Base-by-base conservation (phyloP, 768 basidiomycete genomes). In the Mycena indigotica region DNA sequence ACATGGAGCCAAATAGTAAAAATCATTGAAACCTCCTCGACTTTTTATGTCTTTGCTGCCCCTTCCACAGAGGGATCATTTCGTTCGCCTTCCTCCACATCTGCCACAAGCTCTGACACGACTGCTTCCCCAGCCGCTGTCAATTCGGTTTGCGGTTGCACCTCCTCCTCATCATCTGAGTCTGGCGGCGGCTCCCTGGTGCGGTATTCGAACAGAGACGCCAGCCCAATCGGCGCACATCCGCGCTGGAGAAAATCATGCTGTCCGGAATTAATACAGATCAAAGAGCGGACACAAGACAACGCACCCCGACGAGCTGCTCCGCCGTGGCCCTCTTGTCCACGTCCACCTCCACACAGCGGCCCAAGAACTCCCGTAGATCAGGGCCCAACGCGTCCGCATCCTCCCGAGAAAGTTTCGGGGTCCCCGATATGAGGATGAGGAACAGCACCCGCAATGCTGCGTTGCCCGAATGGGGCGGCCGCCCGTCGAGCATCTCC, bases 351-450 rank as follows among this genome's bases (percentile, higher is more conserved):
- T 87, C 89, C 4, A 91, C 69, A 67, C 89, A 91, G 19, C 88
- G 86, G 59, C 84, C 86, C 53, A 91, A 69, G 74, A 91, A 91
- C 65, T 79, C 81, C 74, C 89, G 89, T 29, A 91, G 77, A 65
- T 88, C 88, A 61, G 81, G 79, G 65, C 84, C 86, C 38, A 90
- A 77, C 52, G 77, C 75, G 63, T 91, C 89, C 30, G 61, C 39
- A 1, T 32, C 25, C 1, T 89, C 86, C 55, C 81, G 82, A 76
- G 89, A 88, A 64, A 91, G 69, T 45, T 87, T 88, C 28, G 89
- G 89, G 24, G 89, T 88, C 3, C 89, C 89, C 66, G 90, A 89
- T 25, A 89, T 91, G 24, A 88, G 89, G 63, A 89, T 89, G 51
- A 89, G 70, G 72, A 88, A 89, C 44, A 89, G 72, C 23, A 86